Evolutionary conservation across 148 eudicot species (phyloP), one percentile per base, ranked within the genome.

Genomic region (Fagopyrum tataricum): DNA sequence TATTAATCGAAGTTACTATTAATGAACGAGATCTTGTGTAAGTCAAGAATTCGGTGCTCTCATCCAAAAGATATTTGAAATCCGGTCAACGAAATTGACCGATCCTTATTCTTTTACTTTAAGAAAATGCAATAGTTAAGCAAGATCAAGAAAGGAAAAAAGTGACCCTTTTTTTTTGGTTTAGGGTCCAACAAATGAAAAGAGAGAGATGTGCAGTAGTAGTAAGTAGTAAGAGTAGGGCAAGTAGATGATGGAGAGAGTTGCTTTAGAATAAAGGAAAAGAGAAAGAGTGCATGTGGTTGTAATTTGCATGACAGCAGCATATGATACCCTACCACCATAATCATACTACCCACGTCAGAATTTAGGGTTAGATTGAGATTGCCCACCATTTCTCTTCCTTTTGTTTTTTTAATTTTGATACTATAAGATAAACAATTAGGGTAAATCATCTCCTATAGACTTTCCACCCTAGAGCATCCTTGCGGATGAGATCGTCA

Each of bases 281-380:
- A 55, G 26, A 55, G 12, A 55, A 4, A 23, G 40, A 61, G n/a
- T 64, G 69, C 44, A 64, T 64, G 44, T 64, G 69, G 31, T 64
- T 31, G 69, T 7, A 62, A 62, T 55, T 24, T 55, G 61, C 61
- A 55, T 55, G 61, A 23, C 61, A 20, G 26, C 8, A 55, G 12
- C 61, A 55, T 20, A 55, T 55, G 23, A 55, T 62, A 62, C 68
- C 68, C 68, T 37, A 62, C 68, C 68, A 37, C 4, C 42, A 62
- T 31, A 42, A 64, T 64, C 43, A 37, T 37, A 61, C n/a, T 13
- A 61, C 41, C 41, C 39, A 24, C 15, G 15, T 10, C 17, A 31
- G n/a, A 4, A 14, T 4, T 31, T 26, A 62, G 5, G 24, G 12
- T 26, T 12, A 13, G 17, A 26, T 31, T 62, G 42, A 62, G 42